Percentiles rank a stretch among this genome's conserved stretches.
Conservation (phyloP, 192 early-diverging fungal genomes). For the Podila epicladia region DNA sequence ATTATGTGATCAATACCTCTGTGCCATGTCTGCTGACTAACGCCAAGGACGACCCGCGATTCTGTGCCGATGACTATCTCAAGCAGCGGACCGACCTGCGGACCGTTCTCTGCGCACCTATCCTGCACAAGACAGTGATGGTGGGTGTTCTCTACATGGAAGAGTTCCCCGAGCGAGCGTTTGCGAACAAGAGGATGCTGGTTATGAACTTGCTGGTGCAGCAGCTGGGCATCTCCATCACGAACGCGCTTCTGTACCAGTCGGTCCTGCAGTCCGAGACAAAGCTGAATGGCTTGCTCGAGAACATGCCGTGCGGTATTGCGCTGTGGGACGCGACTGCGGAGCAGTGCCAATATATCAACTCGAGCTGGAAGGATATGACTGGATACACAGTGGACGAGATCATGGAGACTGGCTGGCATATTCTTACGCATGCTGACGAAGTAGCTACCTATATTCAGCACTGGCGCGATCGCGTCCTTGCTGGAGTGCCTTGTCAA, state of each 20-base stretch:
- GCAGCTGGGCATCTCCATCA: conserved; percentile 61
- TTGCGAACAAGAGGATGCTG: conserved; percentile 50
- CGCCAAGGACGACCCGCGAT: conserved; percentile 43
- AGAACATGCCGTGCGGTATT: conserved; percentile 51
- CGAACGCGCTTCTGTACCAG: conserved; percentile 59
- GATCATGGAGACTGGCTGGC: conserved; percentile 36
- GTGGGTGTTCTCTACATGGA: conserved; percentile 59
- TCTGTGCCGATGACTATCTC: conserved; percentile 44
- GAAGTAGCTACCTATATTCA: conserved; percentile 29
- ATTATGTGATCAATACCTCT: conserved; percentile 43
- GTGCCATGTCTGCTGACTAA: conserved; percentile 33
- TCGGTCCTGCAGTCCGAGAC: conserved; percentile 51
- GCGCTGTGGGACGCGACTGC: conserved; percentile 48
- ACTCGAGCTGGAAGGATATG: conserved; percentile 50
- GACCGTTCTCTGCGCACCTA: conserved; percentile 59
- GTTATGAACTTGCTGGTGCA: conserved; percentile 60
- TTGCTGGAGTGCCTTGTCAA: conserved; percentile 36
- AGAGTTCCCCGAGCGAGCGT: conserved; percentile 58
- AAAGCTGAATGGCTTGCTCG: conserved; percentile 41
- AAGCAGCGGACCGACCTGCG: conserved; percentile 46
- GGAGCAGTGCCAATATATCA: conserved; percentile 38
- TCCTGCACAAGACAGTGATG: conserved; percentile 55
- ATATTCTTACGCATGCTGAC: conserved; percentile 25
- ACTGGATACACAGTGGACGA: conserved; percentile 39
- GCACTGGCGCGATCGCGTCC: conserved; percentile 41